A percentile compares a stretch with the other conserved stretches of the same genome.
phyloP scores from a whole-genome alignment of 2,329 filamentous ascomycete species.

The Cladosporium sp. region DNA sequence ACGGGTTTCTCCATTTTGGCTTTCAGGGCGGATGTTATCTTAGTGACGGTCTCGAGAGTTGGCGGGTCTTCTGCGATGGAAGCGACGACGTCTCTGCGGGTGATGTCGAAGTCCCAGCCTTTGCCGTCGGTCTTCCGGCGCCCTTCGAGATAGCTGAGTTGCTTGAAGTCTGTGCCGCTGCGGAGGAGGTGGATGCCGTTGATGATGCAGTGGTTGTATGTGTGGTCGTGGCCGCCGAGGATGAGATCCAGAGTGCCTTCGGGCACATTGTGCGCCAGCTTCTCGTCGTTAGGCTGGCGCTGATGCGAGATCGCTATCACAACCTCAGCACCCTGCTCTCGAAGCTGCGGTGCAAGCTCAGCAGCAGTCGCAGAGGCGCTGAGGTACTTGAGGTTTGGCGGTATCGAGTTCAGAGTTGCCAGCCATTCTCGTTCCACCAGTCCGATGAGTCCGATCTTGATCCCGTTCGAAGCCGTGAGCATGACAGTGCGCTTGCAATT shows the following conservation, averaged over 20 bases:
- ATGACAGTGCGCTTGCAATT: slow-evolving; percentile 75
- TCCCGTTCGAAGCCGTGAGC: slow-evolving; percentile 76
- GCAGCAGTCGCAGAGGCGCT: slow-evolving; percentile 75
- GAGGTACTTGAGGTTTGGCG: slow-evolving; percentile 78
- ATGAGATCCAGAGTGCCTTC: slow-evolving; percentile 77
- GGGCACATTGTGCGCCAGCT: slow-evolving; percentile 71
- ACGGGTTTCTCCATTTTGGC: slow-evolving; percentile 78
- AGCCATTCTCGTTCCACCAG: slow-evolving; percentile 87
- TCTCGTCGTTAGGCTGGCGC: slow-evolving; percentile 86
- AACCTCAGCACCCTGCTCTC: slow-evolving; percentile 77
- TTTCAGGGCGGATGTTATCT: slow-evolving; percentile 72
- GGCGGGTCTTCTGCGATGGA: slow-evolving; percentile 65
- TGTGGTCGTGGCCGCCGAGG: slow-evolving; percentile 87
- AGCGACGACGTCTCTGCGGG: slow-evolving; percentile 71
- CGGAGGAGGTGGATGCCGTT: slow-evolving; percentile 83
- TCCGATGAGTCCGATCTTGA: slow-evolving; percentile 84
- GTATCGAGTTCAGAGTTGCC: slow-evolving; percentile 82
- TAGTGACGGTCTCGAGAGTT: slow-evolving; percentile 64
- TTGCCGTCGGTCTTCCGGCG: slow-evolving; percentile 56
- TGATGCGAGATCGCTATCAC: slow-evolving; percentile 82
- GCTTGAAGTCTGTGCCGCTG: slow-evolving; percentile 88
- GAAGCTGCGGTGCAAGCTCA: slow-evolving; percentile 71
- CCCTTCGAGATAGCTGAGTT: slow-evolving; percentile 84
- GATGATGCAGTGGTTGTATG: slow-evolving; percentile 75
- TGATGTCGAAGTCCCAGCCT: slow-evolving; percentile 79